These are phyloP conservation scores for Elaeis guineensis DNA, from an alignment of 176 grass and related monocot species.

Conservation along the genomic window DNA sequence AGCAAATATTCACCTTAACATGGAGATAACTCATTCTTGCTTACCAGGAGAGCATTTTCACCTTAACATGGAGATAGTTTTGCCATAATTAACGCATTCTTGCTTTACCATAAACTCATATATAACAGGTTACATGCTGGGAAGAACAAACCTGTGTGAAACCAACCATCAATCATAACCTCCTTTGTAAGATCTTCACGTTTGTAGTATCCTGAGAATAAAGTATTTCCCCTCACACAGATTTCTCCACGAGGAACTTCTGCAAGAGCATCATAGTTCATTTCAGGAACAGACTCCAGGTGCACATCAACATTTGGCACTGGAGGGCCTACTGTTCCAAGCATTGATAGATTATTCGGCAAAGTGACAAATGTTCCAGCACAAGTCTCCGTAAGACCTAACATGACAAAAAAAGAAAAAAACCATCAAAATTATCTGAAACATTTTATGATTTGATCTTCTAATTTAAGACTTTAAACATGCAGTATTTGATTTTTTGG, in stretches of 20 bases:
- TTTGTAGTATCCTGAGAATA: conserved; percentile 83
- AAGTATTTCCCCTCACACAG: conserved; percentile 65
- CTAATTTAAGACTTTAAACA: conserved; percentile 11
- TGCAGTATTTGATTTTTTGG: background rate
- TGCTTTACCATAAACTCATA: no score
- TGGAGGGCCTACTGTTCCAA: conserved; percentile 72
- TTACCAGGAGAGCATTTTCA: no score
- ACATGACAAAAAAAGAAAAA: background rate
- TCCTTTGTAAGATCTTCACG: conserved; percentile 76
- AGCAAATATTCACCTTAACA: no score
- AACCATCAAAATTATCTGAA: background rate
- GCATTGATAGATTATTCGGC: conserved; percentile 76
- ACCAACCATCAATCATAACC: conserved; percentile 78
- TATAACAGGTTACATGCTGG: background rate
- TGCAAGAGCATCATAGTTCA: conserved; percentile 71
- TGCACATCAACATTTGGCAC: conserved; percentile 68
- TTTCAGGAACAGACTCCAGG: conserved; percentile 71
- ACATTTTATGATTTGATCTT: background rate
- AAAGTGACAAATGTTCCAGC: conserved; percentile 65
- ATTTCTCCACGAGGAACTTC: conserved; percentile 57
- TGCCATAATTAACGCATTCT: no score
- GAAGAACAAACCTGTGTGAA: conserved; percentile 55
- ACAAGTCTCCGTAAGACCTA: conserved; percentile 83
- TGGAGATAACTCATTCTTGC: no score
- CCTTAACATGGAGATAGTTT: no score